A percentile compares a stretch with the other conserved stretches of the same genome.
These are phyloP conservation scores for Breviolum minutum DNA, from an alignment of 73 alveolate genomes.

Conservation along the genomic window DNA sequence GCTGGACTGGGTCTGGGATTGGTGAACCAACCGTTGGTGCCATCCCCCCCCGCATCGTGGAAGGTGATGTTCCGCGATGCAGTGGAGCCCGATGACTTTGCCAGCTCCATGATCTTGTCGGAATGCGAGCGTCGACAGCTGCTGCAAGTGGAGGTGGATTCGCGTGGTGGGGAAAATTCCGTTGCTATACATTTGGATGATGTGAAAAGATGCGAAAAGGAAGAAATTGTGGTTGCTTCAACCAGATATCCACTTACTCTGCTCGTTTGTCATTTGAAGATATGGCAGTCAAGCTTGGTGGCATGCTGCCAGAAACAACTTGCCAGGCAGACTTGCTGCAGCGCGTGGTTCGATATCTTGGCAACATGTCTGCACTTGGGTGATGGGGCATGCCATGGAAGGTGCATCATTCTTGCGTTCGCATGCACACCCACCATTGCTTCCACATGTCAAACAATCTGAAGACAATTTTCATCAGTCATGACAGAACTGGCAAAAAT, in stretches of 20 bases:
- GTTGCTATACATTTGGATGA: neutral
- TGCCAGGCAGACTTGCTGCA: conserved; percentile 60
- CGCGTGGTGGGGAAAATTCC: neutral
- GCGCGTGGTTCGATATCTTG: conserved; percentile 50
- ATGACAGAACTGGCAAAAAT: too few relatives aligned
- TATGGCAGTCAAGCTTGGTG: neutral
- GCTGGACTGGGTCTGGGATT: too few relatives aligned
- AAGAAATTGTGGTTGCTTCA: neutral
- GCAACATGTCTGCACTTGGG: neutral
- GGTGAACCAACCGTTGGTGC: too few relatives aligned
- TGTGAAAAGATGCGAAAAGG: neutral
- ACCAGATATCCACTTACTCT: neutral
- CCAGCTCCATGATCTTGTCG: neutral
- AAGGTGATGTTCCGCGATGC: conserved; percentile 30
- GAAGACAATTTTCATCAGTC: too few relatives aligned
- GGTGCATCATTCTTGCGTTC: too few relatives aligned
- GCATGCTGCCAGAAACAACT: neutral
- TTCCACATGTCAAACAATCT: too few relatives aligned
- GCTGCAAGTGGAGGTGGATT: neutral
- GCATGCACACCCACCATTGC: too few relatives aligned
- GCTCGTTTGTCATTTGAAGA: neutral
- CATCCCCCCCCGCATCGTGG: neutral
- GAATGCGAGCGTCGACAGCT: neutral
- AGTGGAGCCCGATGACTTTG: conserved; percentile 40
- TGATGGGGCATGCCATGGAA: neutral